Percentiles rank a stretch among this genome's conserved stretches.
Evolutionary conservation across 2,329 filamentous ascomycete species (phyloP).

Genomic region (Arthrobotrys conoides): DNA sequence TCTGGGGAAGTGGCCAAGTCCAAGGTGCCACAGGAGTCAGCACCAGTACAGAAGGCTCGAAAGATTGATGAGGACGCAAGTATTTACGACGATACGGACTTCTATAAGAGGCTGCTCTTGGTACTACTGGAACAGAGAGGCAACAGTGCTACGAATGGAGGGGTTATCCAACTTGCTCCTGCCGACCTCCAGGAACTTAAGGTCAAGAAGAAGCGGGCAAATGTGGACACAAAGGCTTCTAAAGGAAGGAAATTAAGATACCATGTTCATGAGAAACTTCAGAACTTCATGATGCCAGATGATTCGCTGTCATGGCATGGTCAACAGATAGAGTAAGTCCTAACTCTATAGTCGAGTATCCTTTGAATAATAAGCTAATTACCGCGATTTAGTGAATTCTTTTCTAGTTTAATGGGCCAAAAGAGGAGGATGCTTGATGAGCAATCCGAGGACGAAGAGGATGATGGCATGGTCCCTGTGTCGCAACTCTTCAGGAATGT

Average conservation of each 20-base stretch:
- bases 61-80: conserved; percentile 72
- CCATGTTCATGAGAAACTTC: conserved; percentile 94
- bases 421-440: conserved; percentile 68
- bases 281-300: conserved; percentile 97
- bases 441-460: conserved; percentile 65
- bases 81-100: conserved; percentile 93
- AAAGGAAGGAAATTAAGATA: conserved; percentile 96
- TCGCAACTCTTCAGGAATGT: conserved; percentile 67
- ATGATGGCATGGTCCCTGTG: conserved; percentile 66
- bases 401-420: conserved; percentile 70
- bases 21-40: conserved; percentile 61
- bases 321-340: conserved; percentile 76
- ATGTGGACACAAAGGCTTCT: conserved; percentile 92
- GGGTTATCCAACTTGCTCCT: conserved; percentile 75
- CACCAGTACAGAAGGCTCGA: conserved; percentile 64
- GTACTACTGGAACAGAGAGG: conserved; percentile 91
- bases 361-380: conserved; percentile 18
- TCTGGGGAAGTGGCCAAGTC: conserved; percentile 77
- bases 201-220: conserved; percentile 80
- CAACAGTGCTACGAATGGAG: conserved; percentile 72
- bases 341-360: neutral
- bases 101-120: conserved; percentile 93
- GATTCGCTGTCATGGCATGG: conserved; percentile 85
- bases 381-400: conserved; percentile 67
- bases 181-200: conserved; percentile 58